Evolutionary conservation across 176 grass and related monocot species (phyloP).

Genomic region (Raddia guianensis): DNA sequence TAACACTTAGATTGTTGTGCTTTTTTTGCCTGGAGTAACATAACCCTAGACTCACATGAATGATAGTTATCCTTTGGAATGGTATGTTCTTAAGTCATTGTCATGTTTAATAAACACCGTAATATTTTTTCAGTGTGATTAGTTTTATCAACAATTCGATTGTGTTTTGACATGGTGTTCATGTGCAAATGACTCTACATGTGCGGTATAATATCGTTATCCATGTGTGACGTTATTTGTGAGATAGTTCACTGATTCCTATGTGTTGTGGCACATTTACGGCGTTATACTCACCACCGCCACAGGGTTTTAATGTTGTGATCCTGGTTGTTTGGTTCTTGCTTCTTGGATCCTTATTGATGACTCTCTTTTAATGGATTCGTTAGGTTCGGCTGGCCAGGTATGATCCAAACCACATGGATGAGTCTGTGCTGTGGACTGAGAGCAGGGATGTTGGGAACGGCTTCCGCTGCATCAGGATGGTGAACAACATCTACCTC

Average conservation of each 20-base stretch:
- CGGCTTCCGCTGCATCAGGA: constrained; percentile 78
- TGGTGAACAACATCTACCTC: constrained; percentile 86
- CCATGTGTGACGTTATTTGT: not conserved
- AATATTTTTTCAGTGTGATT: not conserved
- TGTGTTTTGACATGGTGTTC: not conserved
- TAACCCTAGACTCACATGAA: not conserved
- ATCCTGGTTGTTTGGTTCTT: not conserved
- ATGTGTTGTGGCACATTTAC: not conserved
- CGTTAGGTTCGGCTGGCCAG: constrained; percentile 54
- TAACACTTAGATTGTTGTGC: not conserved
- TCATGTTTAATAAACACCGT: constrained; percentile 1
- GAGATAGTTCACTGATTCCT: not conserved
- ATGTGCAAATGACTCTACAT: not conserved
- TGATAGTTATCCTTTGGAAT: not conserved
- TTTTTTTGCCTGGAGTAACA: not conserved
- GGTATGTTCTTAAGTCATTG: constrained; percentile 11
- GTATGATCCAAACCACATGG: constrained; percentile 58
- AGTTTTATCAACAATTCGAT: not conserved
- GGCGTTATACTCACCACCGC: not conserved
- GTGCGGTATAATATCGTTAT: not conserved
- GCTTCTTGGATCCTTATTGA: not conserved
- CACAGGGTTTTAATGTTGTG: not conserved
- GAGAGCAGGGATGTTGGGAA: constrained; percentile 70
- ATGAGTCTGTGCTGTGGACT: constrained; percentile 74
- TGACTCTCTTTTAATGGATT: not conserved